These are phyloP conservation scores for Phaeoacremonium minimum DNA, from an alignment of 2,329 filamentous ascomycete species.

Conservation along the genomic window DNA sequence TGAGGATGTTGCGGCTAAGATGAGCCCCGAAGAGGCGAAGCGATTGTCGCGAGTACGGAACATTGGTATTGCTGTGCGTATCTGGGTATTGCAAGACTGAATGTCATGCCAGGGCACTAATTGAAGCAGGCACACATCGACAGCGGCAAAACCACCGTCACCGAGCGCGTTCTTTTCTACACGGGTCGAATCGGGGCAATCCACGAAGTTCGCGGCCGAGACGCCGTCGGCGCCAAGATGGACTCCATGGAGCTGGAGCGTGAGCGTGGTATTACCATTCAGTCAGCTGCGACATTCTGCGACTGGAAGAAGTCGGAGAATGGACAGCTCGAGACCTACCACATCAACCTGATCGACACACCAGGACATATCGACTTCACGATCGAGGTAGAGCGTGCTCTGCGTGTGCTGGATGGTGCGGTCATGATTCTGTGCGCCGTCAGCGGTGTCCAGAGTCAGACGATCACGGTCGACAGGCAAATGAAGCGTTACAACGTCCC, in stretches of 20 bases:
- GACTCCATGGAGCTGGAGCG: constrained; percentile 98
- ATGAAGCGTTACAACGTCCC: constrained; percentile 99
- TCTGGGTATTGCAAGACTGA: background rate
- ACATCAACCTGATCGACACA: constrained; percentile 98
- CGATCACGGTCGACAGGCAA: constrained; percentile 95
- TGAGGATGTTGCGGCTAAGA: constrained; percentile 68
- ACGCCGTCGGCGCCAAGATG: constrained; percentile 97
- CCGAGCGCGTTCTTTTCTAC: constrained; percentile 96
- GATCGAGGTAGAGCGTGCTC: constrained; percentile 93
- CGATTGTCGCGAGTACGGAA: constrained; percentile 83
- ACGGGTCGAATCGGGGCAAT: constrained; percentile 95
- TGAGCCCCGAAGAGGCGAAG: constrained; percentile 73
- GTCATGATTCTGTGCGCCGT: constrained; percentile 99
- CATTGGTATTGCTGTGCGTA: constrained; percentile 88
- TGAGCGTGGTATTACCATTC: constrained; percentile 98
- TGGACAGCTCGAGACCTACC: constrained; percentile 84
- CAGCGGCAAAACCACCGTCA: constrained; percentile 95
- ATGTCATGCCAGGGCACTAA: constrained; percentile 5
- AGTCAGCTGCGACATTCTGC: constrained; percentile 95
- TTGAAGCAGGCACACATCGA: constrained; percentile 81
- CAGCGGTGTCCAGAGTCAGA: constrained; percentile 95
- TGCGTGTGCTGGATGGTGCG: constrained; percentile 91
- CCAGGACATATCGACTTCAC: constrained; percentile 99
- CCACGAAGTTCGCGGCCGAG: constrained; percentile 92
- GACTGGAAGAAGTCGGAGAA: constrained; percentile 90